phyloP scores from a whole-genome alignment of 306 rosid species.

The Senna tora region DNA sequence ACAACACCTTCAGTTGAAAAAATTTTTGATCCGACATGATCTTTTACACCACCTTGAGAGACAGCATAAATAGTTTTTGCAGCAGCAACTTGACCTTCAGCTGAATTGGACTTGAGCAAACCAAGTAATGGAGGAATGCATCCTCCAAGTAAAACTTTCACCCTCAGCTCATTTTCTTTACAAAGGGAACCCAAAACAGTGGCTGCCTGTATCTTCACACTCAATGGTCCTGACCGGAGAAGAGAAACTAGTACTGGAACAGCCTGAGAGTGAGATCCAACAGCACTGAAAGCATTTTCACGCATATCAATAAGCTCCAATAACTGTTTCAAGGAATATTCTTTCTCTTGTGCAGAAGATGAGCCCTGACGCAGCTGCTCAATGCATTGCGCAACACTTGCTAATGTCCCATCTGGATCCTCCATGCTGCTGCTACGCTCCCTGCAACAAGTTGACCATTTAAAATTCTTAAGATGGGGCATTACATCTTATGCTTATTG shows the following conservation, averaged over 20 bases:
- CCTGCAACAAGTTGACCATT: constrained; percentile 56
- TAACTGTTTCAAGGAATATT: constrained; percentile 84
- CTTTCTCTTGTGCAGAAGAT: constrained; percentile 81
- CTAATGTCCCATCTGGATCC: constrained; percentile 98
- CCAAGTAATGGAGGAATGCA: constrained; percentile 99
- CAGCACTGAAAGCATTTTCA: constrained; percentile 97
- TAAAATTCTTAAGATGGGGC: constrained; percentile 28
- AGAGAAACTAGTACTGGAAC: constrained; percentile 99
- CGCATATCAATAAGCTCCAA: constrained; percentile 85
- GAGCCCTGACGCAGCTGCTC: constrained; percentile 95
- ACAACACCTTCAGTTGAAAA: constrained; percentile 99
- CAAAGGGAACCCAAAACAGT: constrained; percentile 92
- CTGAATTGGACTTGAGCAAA: constrained; percentile 86
- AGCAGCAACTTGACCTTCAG: constrained; percentile 90
- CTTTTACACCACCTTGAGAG: constrained; percentile 92
- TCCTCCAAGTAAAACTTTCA: constrained; percentile 98
- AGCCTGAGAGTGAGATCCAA: constrained; percentile 99
- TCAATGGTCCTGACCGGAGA: constrained; percentile 89
- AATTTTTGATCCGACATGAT: constrained; percentile 96
- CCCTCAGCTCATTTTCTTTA: constrained; percentile 93
- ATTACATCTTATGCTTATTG: background rate
- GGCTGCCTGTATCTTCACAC: constrained; percentile 97
- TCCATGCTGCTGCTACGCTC: constrained; percentile 93
- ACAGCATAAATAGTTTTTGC: constrained; percentile 96
- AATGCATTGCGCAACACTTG: constrained; percentile 99